A percentile compares a stretch with the other conserved stretches of the same genome.
Conservation (phyloP, 495 filamentous ascomycete species). For the Tirmania nivea region DNA sequence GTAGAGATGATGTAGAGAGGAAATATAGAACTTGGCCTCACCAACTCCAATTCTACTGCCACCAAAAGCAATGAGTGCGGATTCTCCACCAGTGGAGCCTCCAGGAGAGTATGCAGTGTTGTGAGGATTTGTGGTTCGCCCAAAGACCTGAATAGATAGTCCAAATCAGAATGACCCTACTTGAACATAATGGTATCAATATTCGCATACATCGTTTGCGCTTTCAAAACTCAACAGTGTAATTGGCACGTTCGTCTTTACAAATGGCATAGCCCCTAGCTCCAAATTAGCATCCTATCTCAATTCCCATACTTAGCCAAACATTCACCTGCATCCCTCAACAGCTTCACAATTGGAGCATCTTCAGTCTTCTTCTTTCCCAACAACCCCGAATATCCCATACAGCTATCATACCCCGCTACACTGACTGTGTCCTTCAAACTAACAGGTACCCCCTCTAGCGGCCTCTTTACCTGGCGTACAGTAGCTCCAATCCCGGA, state of each 20-base stretch:
- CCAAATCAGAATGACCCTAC: too few species aligned
- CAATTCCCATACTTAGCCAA: neutral
- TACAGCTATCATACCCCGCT: slow-evolving; percentile 64
- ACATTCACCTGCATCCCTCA: slow-evolving; percentile 54
- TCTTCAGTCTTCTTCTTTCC: slow-evolving; percentile 43
- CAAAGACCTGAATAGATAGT: slow-evolving; percentile 23
- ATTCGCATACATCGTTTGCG: slow-evolving; percentile 60
- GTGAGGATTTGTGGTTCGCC: slow-evolving; percentile 64
- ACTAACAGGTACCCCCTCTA: slow-evolving; percentile 76
- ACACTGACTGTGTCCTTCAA: slow-evolving; percentile 78
- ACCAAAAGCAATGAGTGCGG: slow-evolving; percentile 64
- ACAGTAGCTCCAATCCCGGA: neutral
- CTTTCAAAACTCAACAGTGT: slow-evolving; percentile 85
- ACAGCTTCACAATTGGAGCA: slow-evolving; percentile 49
- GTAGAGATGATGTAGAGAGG: neutral
- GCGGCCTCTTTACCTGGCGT: slow-evolving; percentile 23
- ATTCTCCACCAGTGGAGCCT: slow-evolving; percentile 78
- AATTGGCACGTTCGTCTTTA: slow-evolving; percentile 86
- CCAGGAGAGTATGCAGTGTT: slow-evolving; percentile 68
- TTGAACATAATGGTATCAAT: slow-evolving; percentile 8
- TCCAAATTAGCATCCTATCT: slow-evolving; percentile 6
- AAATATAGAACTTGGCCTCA: neutral
- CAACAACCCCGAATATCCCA: slow-evolving; percentile 57
- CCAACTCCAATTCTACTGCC: slow-evolving; percentile 67
- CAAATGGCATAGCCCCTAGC: slow-evolving; percentile 72